These are phyloP conservation scores for Lachancea lanzarotensis DNA, from an alignment of 805 yeast species.

Conservation along the genomic window DNA sequence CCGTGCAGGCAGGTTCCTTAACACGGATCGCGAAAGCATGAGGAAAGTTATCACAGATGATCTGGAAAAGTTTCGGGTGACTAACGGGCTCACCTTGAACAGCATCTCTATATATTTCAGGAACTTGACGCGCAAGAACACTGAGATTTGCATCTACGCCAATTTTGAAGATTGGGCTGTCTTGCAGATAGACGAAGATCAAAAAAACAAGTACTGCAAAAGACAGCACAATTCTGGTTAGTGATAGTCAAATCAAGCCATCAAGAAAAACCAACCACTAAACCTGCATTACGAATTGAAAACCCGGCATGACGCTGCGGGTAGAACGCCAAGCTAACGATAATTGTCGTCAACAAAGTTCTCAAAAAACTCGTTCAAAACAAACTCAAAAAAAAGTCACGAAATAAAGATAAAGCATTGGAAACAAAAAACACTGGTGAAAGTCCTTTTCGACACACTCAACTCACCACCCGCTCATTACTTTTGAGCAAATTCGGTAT, in stretches of 20 bases:
- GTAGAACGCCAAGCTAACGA: too few relatives aligned
- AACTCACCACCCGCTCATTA: too few relatives aligned
- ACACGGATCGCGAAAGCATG: constrained; percentile 29
- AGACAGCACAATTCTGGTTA: constrained; percentile 14
- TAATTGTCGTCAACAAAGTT: too few relatives aligned
- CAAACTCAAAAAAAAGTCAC: too few relatives aligned
- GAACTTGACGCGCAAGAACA: constrained; percentile 25
- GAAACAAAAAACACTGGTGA: not conserved
- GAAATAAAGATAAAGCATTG: too few relatives aligned
- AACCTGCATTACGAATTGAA: too few relatives aligned
- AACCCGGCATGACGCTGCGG: too few relatives aligned
- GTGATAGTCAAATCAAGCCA: too few relatives aligned
- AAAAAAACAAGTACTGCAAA: constrained; percentile 28
- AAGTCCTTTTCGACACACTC: too few relatives aligned
- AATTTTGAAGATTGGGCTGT: constrained; percentile 30
- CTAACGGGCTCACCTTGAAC: constrained; percentile 31
- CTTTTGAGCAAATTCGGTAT: too few relatives aligned
- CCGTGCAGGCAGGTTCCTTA: constrained; percentile 28
- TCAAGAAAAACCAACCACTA: too few relatives aligned
- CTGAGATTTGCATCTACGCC: constrained; percentile 29
- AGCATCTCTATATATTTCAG: constrained; percentile 31
- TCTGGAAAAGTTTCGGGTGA: constrained; percentile 31
- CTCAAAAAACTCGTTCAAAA: too few relatives aligned
- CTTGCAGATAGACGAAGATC: constrained; percentile 27
- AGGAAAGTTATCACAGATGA: constrained; percentile 31